Base-by-base conservation (phyloP, 225 moss, liverwort and hornwort genomes). In the Climacium dendroides region DNA sequence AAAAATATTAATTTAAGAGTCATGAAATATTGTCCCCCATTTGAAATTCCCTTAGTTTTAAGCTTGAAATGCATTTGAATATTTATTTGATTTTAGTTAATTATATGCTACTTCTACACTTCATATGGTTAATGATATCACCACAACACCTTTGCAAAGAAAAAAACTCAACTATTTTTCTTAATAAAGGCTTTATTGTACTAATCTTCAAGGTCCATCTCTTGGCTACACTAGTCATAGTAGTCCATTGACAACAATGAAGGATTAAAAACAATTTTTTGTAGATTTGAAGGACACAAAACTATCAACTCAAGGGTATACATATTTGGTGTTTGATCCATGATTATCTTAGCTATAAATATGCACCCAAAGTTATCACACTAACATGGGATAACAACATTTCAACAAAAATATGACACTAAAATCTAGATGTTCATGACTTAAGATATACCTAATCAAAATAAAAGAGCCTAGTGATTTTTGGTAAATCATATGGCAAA, bases 101-200 rank as follows among this genome's bases (percentile, higher is more conserved):
- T 35, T 35, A 6, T 65, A 19, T 65, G 19, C 35, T 35, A 65
- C 11, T 1, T 35, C 10, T 3, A 65, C 19, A 10, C 35, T 65
- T 35, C 11, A 65, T 19, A 3, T 65, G 35, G 11, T 35, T 19
- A 65, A 3, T 35, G 35, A 65, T 10, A 35, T 0, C 35, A 65
- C 10, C 19, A 3, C 1, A 35, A 19, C 6, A 19, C 5, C 5
- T 35, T 35, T 5, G 19, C 0, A 1, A 65, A 1, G 10, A 35
- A 10, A 35, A 35, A 19, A 65, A 3, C 0, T 65, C 10, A 35
- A 65, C 65, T 65, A 10, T 65, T 10, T 19, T 19, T 10, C 10
- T 10, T 35, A 1, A 1, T 10, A 18, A 9, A 10, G 19, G 9
- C 4, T 34, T 10, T 34, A 19, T 18, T 64, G 18, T 17, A 63